Conservation (phyloP, 1,139 yeast species). For the Hanseniaspora gamundiae region DNA sequence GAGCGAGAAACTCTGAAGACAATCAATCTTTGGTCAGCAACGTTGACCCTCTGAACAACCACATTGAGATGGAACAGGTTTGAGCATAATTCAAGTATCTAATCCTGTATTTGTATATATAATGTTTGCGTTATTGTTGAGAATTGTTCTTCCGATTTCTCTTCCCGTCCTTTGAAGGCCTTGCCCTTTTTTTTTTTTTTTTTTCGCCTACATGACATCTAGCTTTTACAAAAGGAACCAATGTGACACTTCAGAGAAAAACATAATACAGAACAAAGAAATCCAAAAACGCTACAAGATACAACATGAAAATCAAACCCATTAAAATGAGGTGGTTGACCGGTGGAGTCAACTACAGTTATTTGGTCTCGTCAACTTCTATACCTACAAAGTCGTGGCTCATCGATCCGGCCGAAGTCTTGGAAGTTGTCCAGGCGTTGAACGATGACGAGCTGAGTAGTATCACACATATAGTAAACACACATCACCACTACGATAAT, state of each 20-base stretch:
- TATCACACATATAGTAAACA: slow-evolving; percentile 71
- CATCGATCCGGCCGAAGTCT: slow-evolving; percentile 85
- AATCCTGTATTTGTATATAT: background rate
- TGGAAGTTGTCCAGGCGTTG: slow-evolving; percentile 36
- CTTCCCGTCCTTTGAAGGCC: no score
- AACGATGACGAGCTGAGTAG: slow-evolving; percentile 27
- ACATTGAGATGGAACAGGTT: slow-evolving; percentile 2
- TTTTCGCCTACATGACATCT: no score
- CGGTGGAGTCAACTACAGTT: slow-evolving; percentile 79
- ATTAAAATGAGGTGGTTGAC: slow-evolving; percentile 93
- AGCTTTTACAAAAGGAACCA: no score
- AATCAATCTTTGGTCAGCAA: background rate
- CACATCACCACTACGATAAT: slow-evolving; percentile 94
- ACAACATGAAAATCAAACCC: slow-evolving; percentile 63
- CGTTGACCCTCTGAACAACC: background rate
- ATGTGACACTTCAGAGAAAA: no score
- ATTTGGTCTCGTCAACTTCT: slow-evolving; percentile 53
- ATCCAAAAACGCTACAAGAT: slow-evolving; percentile 19
- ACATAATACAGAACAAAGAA: no score
- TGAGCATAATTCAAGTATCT: background rate
- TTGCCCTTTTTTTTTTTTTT: no score
- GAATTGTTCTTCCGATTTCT: background rate
- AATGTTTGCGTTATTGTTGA: background rate
- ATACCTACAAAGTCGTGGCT: slow-evolving; percentile 62
- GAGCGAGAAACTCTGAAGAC: background rate